Base-by-base conservation (phyloP, 805 yeast genomes). In the Ogataea sp. region DNA sequence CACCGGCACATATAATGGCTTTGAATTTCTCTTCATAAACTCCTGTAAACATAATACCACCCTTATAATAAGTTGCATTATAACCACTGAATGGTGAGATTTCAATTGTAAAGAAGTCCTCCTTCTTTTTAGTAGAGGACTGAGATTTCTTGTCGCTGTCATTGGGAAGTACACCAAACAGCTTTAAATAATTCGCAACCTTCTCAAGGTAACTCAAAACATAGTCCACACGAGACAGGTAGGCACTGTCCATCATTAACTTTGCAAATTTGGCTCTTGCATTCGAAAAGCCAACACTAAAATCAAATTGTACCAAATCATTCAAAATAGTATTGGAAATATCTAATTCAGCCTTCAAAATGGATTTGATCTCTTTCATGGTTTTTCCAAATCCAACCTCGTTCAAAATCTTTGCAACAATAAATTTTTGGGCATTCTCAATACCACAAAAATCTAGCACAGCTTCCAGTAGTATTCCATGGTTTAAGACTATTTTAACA, bases 1-100 rank as follows among this genome's bases (percentile, higher is more conserved):
- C 99, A 34, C 99, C 99, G 0, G 93, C 90, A 14, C 93, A 93
- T 31, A 93, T 65, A 25, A 81, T 67, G 6, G 64, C 47, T 41
- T 52, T 65, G 56, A 45, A 53, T 49, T 69, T 78, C 3, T 78
- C 80, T 39, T 85, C 83, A 46, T 78, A 73, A 1, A 87, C 73
- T 0, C 84, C 86, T 49, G 87, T 95, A 55, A 90, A 93, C 95
- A 93, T 87, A 2, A 89, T 62, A 0, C 95, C 95, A 15, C 79
- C 78, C 29, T 70, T 66, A 54, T 89, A 93, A 54, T 87, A 90
- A 9, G 79, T 72, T 25, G 81, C 74, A 48, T 87, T 87, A 60
- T 85, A 86, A 46, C 87, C 86, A 51, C 88, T 76, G 58, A 93
- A 69, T 0, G 98, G 98, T 3, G 86, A 76, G 23, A 93, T 64